Evolutionary conservation across 2,329 filamentous ascomycete species (phyloP).

Genomic region (Epichloe typhina): DNA sequence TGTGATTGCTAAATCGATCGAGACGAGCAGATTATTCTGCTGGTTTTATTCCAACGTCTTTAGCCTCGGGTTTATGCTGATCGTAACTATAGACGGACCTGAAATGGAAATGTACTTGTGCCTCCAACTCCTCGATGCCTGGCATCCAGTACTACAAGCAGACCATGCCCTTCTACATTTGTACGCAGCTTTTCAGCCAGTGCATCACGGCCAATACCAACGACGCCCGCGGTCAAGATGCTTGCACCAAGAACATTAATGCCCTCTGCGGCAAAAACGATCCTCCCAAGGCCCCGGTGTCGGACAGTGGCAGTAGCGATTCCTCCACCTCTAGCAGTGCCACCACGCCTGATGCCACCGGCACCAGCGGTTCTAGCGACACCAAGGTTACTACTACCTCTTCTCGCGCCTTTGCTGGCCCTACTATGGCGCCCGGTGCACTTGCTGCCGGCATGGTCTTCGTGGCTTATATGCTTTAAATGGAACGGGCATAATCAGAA

Average conservation of each 20-base stretch:
- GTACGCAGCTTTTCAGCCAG: conserved; percentile 31
- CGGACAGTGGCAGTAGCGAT: conserved; percentile 10
- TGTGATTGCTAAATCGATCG: conserved; percentile 10
- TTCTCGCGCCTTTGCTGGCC: conserved; percentile 21
- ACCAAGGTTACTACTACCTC: conserved; percentile 19
- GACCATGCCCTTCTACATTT: conserved; percentile 41
- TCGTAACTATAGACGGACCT: conserved; percentile 22
- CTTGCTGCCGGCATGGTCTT: conserved; percentile 38
- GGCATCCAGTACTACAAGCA: conserved; percentile 40
- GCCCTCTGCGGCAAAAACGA: conserved; percentile 29
- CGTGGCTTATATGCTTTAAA: conserved; percentile 38
- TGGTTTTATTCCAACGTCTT: conserved; percentile 4
- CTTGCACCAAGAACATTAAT: conserved; percentile 34
- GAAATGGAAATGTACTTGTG: conserved; percentile 35
- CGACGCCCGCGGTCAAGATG: conserved; percentile 28
- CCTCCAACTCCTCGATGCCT: conserved; percentile 32
- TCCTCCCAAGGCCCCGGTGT: conserved; percentile 21
- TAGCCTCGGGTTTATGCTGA: conserved; percentile 2
- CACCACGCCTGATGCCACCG: conserved; percentile 10
- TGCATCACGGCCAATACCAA: conserved; percentile 32
- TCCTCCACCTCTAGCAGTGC: conserved; percentile 15
- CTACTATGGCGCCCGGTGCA: conserved; percentile 29
- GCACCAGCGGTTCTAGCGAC: conserved; percentile 8
- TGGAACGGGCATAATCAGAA: neutral
- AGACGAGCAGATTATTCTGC: neutral